Evolutionary conservation across 164 flowering plant genomes (phyloP).

Genomic region (Litsea cubeba): DNA sequence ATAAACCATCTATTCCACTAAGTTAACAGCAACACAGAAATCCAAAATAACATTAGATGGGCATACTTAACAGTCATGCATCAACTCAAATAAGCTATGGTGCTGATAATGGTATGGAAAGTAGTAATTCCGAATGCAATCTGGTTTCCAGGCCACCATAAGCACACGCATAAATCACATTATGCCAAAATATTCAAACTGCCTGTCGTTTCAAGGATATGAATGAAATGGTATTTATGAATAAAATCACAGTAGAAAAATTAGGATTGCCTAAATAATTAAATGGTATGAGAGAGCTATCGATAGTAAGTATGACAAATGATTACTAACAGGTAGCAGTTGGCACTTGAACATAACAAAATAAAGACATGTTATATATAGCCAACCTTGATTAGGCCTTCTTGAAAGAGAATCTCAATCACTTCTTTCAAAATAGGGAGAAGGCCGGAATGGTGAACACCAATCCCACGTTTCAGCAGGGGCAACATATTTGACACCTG

Average conservation of each 20-base stretch:
- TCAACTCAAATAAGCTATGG: too few species aligned
- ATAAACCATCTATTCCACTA: too few species aligned
- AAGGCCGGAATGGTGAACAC: conserved; percentile 99
- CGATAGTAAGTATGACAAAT: neutral
- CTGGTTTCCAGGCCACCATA: too few species aligned
- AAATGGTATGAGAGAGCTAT: neutral
- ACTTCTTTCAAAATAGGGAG: conserved; percentile 98
- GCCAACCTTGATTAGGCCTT: conserved; percentile 92
- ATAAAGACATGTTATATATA: neutral
- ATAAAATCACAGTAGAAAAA: neutral
- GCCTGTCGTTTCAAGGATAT: too few species aligned
- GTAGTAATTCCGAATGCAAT: too few species aligned
- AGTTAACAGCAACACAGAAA: too few species aligned
- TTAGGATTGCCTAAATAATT: neutral
- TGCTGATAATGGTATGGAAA: too few species aligned
- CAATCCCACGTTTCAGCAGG: conserved; percentile 91
- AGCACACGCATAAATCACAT: too few species aligned
- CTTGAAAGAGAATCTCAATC: conserved; percentile 96
- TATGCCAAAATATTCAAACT: too few species aligned
- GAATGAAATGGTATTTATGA: too few species aligned
- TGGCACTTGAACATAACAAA: neutral
- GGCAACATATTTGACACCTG: conserved; percentile 97
- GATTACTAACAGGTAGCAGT: neutral
- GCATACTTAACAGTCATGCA: too few species aligned
- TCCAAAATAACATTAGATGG: too few species aligned